Evolutionary conservation across 371 early-diverging fungal genomes (phyloP).

Genomic region (Mucor sp.): DNA sequence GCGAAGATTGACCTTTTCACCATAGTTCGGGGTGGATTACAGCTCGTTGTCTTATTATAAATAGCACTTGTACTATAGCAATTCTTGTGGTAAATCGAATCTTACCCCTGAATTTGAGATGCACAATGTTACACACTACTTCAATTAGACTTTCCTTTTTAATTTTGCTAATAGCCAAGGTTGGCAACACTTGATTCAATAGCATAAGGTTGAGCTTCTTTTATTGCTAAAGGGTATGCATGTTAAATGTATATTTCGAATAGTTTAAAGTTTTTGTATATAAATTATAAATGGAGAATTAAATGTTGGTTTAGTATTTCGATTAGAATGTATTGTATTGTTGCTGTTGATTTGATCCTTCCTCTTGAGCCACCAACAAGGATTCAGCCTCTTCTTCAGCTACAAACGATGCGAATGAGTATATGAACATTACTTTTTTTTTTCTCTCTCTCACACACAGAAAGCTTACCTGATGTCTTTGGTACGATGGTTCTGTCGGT

Average conservation of each 20-base stretch:
- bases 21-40: no score
- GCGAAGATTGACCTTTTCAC: no score
- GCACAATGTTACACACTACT: no score
- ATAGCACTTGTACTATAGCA: no score
- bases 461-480: constrained; percentile 4
- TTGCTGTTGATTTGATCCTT: constrained; percentile 2
- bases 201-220: not conserved
- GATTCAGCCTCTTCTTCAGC: constrained; percentile 28
- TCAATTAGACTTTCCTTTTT: no score
- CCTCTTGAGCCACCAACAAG: constrained; percentile 15
- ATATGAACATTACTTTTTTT: not conserved
- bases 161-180: no score
- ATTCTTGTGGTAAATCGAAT: no score
- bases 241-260: not conserved
- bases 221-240: not conserved
- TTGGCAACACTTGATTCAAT: no score
- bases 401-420: not conserved
- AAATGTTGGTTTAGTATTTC: not conserved
- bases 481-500: constrained; percentile 4
- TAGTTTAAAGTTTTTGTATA: not conserved
- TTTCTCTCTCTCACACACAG: no score
- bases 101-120: no score
- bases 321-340: not conserved
- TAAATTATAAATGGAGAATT: not conserved
- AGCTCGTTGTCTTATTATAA: no score